These are phyloP conservation scores for Arthrobotrys sphaeroides DNA, from an alignment of 2,329 filamentous ascomycete genomes.

Conservation along the genomic window DNA sequence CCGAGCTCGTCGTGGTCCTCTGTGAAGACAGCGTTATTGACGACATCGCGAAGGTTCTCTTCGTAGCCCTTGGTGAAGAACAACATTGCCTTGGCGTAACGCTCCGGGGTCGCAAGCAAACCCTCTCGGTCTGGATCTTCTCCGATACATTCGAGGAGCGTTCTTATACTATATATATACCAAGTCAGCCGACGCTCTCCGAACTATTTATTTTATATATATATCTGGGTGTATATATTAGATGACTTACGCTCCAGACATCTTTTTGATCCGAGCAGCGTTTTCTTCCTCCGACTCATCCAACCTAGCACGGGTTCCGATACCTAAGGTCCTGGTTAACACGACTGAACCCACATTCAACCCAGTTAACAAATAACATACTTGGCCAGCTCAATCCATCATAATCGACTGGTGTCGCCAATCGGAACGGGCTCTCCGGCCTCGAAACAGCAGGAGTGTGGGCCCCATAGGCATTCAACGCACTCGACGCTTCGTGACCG, in stretches of 20 bases:
- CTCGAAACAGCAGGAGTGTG: slow-evolving; percentile 55
- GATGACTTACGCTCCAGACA: slow-evolving; percentile 66
- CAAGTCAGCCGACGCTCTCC: neutral
- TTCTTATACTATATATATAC: slow-evolving; percentile 59
- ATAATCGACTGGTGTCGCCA: slow-evolving; percentile 67
- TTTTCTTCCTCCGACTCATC: slow-evolving; percentile 68
- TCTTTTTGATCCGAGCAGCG: slow-evolving; percentile 67
- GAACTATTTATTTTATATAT: neutral
- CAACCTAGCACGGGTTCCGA: slow-evolving; percentile 72
- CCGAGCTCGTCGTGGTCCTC: slow-evolving; percentile 91
- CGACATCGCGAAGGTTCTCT: slow-evolving; percentile 88
- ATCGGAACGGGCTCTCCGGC: slow-evolving; percentile 65
- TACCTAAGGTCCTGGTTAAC: slow-evolving; percentile 62
- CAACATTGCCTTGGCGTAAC: slow-evolving; percentile 94
- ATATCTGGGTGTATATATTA: too few species aligned
- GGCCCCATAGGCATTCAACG: slow-evolving; percentile 38
- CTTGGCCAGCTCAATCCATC: slow-evolving; percentile 69
- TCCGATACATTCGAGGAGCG: slow-evolving; percentile 74
- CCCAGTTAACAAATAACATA: slow-evolving; percentile 57
- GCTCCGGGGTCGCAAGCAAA: slow-evolving; percentile 75
- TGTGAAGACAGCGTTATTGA: slow-evolving; percentile 93
- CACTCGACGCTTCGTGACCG: slow-evolving; percentile 7
- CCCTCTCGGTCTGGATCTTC: slow-evolving; percentile 74
- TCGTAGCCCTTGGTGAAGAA: slow-evolving; percentile 98
- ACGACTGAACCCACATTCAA: neutral